These are phyloP conservation scores for Tranzscheliella williamsii DNA, from an alignment of 1,284 basidiomycete species.

Conservation along the genomic window DNA sequence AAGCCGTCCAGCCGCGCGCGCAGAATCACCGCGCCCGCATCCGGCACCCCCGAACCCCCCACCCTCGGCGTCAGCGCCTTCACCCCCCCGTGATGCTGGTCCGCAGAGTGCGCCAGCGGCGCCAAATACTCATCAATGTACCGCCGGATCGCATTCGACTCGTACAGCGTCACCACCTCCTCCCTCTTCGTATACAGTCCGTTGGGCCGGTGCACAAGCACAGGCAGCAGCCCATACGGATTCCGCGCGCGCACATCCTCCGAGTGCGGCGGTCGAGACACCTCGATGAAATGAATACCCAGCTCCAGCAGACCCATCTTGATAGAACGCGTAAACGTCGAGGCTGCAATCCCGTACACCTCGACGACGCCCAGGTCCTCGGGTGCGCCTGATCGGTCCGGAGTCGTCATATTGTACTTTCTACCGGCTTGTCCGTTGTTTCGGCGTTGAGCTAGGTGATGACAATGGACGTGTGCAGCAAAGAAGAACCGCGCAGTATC, in stretches of 20 bases:
- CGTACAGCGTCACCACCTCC: slow-evolving; percentile 20
- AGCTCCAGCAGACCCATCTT: slow-evolving; percentile 21
- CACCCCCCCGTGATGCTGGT: not conserved
- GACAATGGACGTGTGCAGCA: too few relatives aligned
- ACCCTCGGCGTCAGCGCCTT: slow-evolving; percentile 7
- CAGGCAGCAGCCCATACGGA: slow-evolving; percentile 24
- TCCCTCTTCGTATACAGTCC: slow-evolving; percentile 19
- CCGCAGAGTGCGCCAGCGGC: not conserved
- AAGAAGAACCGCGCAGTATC: too few relatives aligned
- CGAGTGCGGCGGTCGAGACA: slow-evolving; percentile 12
- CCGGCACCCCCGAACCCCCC: not conserved
- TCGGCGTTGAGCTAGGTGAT: too few relatives aligned
- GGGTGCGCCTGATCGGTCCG: slow-evolving; percentile 11
- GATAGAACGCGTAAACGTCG: slow-evolving; percentile 31
- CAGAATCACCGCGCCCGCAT: not conserved
- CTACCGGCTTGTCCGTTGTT: too few relatives aligned
- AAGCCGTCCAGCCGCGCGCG: slow-evolving; percentile 4
- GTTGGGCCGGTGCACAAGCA: slow-evolving; percentile 26
- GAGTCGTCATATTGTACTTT: slow-evolving; percentile 32
- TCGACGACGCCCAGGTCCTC: slow-evolving; percentile 32
- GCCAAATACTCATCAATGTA: slow-evolving; percentile 34
- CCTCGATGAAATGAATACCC: slow-evolving; percentile 15
- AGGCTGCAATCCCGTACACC: slow-evolving; percentile 12
- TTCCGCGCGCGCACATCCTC: slow-evolving; percentile 17
- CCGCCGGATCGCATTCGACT: slow-evolving; percentile 21